Evolutionary conservation across 352 stramenopile species (phyloP).

Genomic region (Phytophthora pistaciae): DNA sequence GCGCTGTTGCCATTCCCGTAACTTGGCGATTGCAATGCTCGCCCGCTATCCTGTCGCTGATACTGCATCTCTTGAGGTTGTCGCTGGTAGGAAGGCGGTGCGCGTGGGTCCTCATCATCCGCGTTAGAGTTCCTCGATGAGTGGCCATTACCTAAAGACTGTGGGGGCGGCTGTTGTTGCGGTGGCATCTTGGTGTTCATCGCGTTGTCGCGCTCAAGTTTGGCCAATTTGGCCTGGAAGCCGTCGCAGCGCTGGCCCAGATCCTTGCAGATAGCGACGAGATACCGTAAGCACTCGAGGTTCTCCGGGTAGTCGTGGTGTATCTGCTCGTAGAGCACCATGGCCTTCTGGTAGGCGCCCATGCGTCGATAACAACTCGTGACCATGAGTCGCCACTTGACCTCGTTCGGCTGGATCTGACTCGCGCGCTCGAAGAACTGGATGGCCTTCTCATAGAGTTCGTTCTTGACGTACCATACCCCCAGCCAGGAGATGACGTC

Average conservation of each 20-base stretch:
- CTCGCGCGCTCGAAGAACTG: conserved; percentile 96
- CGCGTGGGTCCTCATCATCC: conserved; percentile 28
- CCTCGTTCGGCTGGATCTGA: conserved; percentile 95
- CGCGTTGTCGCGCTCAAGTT: conserved; percentile 83
- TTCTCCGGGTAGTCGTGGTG: conserved; percentile 95
- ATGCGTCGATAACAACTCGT: conserved; percentile 96
- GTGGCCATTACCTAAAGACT: conserved; percentile 33
- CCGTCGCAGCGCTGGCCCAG: conserved; percentile 92
- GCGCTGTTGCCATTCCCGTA: conserved; percentile 37
- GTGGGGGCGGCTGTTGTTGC: conserved; percentile 31
- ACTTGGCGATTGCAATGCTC: conserved; percentile 8
- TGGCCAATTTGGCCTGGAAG: conserved; percentile 94
- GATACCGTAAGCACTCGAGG: conserved; percentile 91
- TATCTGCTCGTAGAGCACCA: conserved; percentile 96
- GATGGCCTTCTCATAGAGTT: conserved; percentile 97
- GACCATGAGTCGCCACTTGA: conserved; percentile 98
- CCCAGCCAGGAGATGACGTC: conserved; percentile 97
- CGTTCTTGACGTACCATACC: conserved; percentile 97
- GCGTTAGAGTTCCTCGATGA: conserved; percentile 22
- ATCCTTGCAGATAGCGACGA: conserved; percentile 96
- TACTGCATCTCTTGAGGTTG: conserved; percentile 37
- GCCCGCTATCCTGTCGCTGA: conserved; percentile 35
- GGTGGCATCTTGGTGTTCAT: conserved; percentile 49
- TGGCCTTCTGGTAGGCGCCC: conserved; percentile 92
- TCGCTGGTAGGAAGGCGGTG: conserved; percentile 28